Evolutionary conservation across 441 rosid genomes (phyloP).

Genomic region (Breynia disticha): DNA sequence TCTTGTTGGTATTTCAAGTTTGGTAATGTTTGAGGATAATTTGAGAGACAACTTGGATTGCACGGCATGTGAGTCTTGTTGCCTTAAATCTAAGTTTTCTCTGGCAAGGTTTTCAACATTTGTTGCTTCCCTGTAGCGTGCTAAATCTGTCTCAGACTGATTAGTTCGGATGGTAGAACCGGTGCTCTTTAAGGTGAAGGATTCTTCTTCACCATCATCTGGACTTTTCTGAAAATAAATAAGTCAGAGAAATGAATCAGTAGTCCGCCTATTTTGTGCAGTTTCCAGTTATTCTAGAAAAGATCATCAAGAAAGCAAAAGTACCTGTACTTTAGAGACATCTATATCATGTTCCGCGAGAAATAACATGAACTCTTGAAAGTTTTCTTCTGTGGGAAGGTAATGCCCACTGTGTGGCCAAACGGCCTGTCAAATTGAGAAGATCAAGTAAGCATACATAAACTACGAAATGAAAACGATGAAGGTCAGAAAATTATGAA

Average conservation of each 20-base stretch:
- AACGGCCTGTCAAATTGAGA: conserved; percentile 43
- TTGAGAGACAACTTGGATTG: conserved; percentile 25
- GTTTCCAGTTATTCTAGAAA: neutral
- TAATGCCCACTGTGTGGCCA: conserved; percentile 99
- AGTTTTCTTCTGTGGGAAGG: conserved; percentile 89
- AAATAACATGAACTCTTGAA: conserved; percentile 63
- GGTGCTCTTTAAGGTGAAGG: no score
- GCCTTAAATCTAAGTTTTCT: conserved; percentile 12
- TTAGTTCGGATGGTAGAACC: conserved; percentile 15
- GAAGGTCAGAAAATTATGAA: neutral
- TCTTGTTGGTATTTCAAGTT: conserved; percentile 31
- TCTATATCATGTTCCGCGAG: conserved; percentile 61
- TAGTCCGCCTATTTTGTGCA: neutral
- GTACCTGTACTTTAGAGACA: conserved; percentile 60
- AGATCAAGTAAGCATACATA: neutral
- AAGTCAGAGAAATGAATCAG: conserved; percentile 1
- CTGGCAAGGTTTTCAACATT: conserved; percentile 13
- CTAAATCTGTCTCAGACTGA: conserved; percentile 23
- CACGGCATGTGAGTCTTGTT: conserved; percentile 13
- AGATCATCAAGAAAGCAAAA: neutral
- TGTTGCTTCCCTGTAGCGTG: conserved; percentile 19
- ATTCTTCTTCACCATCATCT: conserved; percentile 47
- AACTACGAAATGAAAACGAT: neutral
- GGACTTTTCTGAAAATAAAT: conserved; percentile 46
- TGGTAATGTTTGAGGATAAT: conserved; percentile 27